Conservation (phyloP, 768 basidiomycete genomes). For the Tricholoma hemisulphureum region DNA sequence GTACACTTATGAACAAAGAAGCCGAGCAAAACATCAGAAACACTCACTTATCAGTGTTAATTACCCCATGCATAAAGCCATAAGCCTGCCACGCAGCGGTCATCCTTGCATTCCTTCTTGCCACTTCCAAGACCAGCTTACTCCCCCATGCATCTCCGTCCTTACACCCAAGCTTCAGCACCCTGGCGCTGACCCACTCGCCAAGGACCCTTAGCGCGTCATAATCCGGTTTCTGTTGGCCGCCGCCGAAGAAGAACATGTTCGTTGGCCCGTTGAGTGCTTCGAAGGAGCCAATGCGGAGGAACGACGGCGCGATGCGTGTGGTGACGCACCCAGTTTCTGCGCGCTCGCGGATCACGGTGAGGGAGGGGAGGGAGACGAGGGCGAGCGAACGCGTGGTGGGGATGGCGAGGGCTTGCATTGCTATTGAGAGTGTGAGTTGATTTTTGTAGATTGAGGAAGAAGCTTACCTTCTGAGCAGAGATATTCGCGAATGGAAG, state of each 20-base stretch:
- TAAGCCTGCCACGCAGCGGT: constrained; percentile 95
- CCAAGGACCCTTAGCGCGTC: constrained; percentile 75
- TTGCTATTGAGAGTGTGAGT: constrained; percentile 30
- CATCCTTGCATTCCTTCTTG: constrained; percentile 86
- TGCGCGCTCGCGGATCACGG: constrained; percentile 70
- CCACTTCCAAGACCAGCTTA: constrained; percentile 71
- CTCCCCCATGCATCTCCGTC: constrained; percentile 65
- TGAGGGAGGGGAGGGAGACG: constrained; percentile 67
- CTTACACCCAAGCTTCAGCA: constrained; percentile 50
- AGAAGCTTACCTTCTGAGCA: constrained; percentile 75
- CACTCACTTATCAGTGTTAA: constrained; percentile 91
- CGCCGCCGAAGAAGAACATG: constrained; percentile 71
- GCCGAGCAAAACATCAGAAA: background rate
- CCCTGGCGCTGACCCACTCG: constrained; percentile 67
- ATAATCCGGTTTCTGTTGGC: constrained; percentile 70
- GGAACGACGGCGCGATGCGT: constrained; percentile 84
- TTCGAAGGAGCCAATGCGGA: constrained; percentile 91
- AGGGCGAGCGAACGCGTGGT: constrained; percentile 87
- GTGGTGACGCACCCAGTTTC: constrained; percentile 76
- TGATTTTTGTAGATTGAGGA: background rate
- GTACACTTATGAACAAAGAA: background rate
- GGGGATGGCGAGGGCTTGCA: constrained; percentile 77
- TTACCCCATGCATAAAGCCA: constrained; percentile 94
- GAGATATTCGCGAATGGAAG: constrained; percentile 91
- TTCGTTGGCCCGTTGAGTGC: constrained; percentile 71